phyloP scores from a whole-genome alignment of 2,329 filamentous ascomycete genomes.

The Helotiales sp. region DNA sequence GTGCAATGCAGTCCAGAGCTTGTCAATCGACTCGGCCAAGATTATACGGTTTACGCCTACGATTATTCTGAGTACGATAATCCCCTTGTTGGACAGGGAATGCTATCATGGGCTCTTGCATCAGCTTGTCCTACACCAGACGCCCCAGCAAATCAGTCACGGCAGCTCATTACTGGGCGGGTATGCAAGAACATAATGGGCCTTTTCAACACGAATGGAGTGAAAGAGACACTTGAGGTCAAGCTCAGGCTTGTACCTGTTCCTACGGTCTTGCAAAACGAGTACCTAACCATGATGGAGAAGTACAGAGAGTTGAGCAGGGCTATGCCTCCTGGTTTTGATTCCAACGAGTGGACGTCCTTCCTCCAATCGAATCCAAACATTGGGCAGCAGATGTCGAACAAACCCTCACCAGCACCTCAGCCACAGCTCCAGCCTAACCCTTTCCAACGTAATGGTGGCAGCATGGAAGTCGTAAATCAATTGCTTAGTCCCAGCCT shows the following conservation, averaged over 20 bases:
- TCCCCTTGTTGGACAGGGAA: slow-evolving; percentile 90
- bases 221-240: slow-evolving; percentile 89
- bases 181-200: slow-evolving; percentile 85
- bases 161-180: slow-evolving; percentile 79
- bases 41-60: slow-evolving; percentile 96
- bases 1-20: slow-evolving; percentile 81
- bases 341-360: slow-evolving; percentile 75
- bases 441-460: slow-evolving; percentile 24
- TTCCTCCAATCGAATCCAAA: slow-evolving; percentile 72
- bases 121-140: slow-evolving; percentile 53
- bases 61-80: slow-evolving; percentile 95
- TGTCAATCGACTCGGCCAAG: slow-evolving; percentile 64
- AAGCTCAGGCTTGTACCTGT: slow-evolving; percentile 84
- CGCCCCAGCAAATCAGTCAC: slow-evolving; percentile 58
- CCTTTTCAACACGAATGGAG: slow-evolving; percentile 78
- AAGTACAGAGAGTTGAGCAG: slow-evolving; percentile 59
- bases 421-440: slow-evolving; percentile 17
- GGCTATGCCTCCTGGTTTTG: slow-evolving; percentile 58
- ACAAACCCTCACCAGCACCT: slow-evolving; percentile 20
- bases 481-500: slow-evolving; percentile 34
- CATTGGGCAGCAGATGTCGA: slow-evolving; percentile 40
- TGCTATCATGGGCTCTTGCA: slow-evolving; percentile 81
- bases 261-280: slow-evolving; percentile 54
- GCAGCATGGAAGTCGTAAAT: slow-evolving; percentile 42
- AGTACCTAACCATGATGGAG: slow-evolving; percentile 61